A percentile compares a stretch with the other conserved stretches of the same genome.
phyloP scores from a whole-genome alignment of 352 stramenopile genomes.

The Thalassiosira exigua region DNA sequence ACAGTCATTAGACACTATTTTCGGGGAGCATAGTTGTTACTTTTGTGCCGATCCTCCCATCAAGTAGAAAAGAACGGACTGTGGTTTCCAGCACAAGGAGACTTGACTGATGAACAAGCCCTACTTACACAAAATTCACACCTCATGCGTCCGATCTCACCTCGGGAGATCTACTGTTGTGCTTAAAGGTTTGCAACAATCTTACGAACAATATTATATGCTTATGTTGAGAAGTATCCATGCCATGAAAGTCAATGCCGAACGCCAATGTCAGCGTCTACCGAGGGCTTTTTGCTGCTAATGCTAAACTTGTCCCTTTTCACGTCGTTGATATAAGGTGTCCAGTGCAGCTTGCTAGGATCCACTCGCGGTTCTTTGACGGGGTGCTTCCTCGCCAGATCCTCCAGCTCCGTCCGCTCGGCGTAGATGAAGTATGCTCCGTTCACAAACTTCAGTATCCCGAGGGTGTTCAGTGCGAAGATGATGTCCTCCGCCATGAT shows the following conservation, averaged over 20 bases:
- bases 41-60: too few relatives aligned
- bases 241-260: not conserved
- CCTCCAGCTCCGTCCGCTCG: slow-evolving; percentile 76
- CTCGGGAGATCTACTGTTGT: too few relatives aligned
- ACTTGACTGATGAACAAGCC: too few relatives aligned
- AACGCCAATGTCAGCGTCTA: slow-evolving; percentile 42
- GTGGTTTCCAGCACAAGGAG: too few relatives aligned
- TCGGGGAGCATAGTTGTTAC: too few relatives aligned
- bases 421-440: slow-evolving; percentile 88
- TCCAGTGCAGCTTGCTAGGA: slow-evolving; percentile 87
- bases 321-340: slow-evolving; percentile 86
- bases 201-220: too few relatives aligned
- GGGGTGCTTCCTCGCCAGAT: slow-evolving; percentile 86
- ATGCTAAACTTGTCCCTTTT: slow-evolving; percentile 90
- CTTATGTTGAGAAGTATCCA: not conserved
- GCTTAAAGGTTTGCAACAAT: too few relatives aligned
- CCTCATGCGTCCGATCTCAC: too few relatives aligned
- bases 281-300: slow-evolving; percentile 80
- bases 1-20: too few relatives aligned
- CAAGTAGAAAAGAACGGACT: too few relatives aligned
- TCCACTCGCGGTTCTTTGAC: slow-evolving; percentile 87
- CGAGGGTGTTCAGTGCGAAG: slow-evolving; percentile 87
- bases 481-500: slow-evolving; percentile 91
- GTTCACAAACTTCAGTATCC: slow-evolving; percentile 87
- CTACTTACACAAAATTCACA: too few relatives aligned